A percentile compares a stretch with the other conserved stretches of the same genome.
phyloP scores from a whole-genome alignment of 1,139 yeast genomes.

The Candida pseudocylindracea region DNA sequence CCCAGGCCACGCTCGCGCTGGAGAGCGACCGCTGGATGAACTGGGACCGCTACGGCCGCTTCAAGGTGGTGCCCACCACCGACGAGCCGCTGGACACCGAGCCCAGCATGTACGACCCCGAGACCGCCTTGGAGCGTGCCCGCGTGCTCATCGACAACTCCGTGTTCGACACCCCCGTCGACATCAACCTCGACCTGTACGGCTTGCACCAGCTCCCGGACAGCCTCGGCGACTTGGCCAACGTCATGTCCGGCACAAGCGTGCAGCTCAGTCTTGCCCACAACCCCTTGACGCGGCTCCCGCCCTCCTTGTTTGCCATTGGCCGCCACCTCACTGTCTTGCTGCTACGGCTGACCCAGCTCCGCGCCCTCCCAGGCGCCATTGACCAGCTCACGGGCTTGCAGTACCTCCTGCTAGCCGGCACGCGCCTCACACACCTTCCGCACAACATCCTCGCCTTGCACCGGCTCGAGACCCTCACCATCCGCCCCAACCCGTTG shows the following conservation, averaged over 20 bases:
- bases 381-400: slow-evolving; percentile 20
- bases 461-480: slow-evolving; percentile 17
- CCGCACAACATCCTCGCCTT: slow-evolving; percentile 32
- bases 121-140: too few species aligned
- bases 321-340: slow-evolving; percentile 28
- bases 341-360: slow-evolving; percentile 26
- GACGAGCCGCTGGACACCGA: too few species aligned
- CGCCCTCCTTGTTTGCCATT: slow-evolving; percentile 22
- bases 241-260: slow-evolving; percentile 18
- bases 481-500: slow-evolving; percentile 25
- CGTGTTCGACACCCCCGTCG: too few species aligned
- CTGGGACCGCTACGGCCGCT: too few species aligned
- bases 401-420: slow-evolving; percentile 25
- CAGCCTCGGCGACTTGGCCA: slow-evolving; percentile 28
- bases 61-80: too few species aligned
- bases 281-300: slow-evolving; percentile 24
- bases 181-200: slow-evolving; percentile 17
- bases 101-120: too few species aligned
- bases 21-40: too few species aligned
- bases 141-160: too few species aligned
- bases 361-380: slow-evolving; percentile 27
- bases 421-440: slow-evolving; percentile 24
- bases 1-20: too few species aligned
- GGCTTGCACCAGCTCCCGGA: slow-evolving; percentile 24
- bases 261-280: slow-evolving; percentile 25